Evolutionary conservation across 2,329 filamentous ascomycete species (phyloP).

Genomic region (Pseudocercospora eumusae): DNA sequence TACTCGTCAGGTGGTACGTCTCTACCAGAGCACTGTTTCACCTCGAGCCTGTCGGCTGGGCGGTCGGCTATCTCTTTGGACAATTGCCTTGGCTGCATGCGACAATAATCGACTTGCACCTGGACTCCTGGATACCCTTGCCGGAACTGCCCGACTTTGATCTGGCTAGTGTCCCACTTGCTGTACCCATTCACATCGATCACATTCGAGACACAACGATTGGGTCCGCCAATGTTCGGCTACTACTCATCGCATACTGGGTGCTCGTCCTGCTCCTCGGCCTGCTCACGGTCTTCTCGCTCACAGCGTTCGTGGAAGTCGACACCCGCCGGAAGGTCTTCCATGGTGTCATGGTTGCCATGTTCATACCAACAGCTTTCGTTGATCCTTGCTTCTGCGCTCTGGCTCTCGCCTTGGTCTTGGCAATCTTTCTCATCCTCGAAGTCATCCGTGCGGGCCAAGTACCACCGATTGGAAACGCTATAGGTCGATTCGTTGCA

Average conservation of each 20-base stretch:
- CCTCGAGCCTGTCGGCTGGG: slow-evolving; percentile 88
- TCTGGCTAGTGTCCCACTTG: slow-evolving; percentile 18
- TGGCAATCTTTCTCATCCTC: slow-evolving; percentile 82
- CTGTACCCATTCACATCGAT: slow-evolving; percentile 56
- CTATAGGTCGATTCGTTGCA: slow-evolving; percentile 81
- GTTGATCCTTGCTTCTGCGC: slow-evolving; percentile 83
- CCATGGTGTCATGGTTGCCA: slow-evolving; percentile 96
- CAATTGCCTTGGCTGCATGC: slow-evolving; percentile 72
- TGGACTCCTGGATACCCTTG: slow-evolving; percentile 75
- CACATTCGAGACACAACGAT: slow-evolving; percentile 61
- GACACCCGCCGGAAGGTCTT: slow-evolving; percentile 97
- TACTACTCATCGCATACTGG: slow-evolving; percentile 76
- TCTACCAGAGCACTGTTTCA: slow-evolving; percentile 65
- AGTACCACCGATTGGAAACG: slow-evolving; percentile 83
- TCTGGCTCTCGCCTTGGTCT: slow-evolving; percentile 74
- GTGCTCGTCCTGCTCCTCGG: slow-evolving; percentile 67
- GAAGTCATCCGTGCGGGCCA: slow-evolving; percentile 89
- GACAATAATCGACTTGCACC: slow-evolving; percentile 66
- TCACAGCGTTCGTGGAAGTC: slow-evolving; percentile 83
- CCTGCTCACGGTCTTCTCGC: slow-evolving; percentile 71
- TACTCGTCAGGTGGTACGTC: slow-evolving; percentile 72
- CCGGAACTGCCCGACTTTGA: slow-evolving; percentile 50
- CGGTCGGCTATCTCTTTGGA: slow-evolving; percentile 82
- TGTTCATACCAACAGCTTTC: slow-evolving; percentile 85
- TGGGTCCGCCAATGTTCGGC: slow-evolving; percentile 78